Evolutionary conservation across 306 rosid species (phyloP).

Genomic region (Inga laurina): DNA sequence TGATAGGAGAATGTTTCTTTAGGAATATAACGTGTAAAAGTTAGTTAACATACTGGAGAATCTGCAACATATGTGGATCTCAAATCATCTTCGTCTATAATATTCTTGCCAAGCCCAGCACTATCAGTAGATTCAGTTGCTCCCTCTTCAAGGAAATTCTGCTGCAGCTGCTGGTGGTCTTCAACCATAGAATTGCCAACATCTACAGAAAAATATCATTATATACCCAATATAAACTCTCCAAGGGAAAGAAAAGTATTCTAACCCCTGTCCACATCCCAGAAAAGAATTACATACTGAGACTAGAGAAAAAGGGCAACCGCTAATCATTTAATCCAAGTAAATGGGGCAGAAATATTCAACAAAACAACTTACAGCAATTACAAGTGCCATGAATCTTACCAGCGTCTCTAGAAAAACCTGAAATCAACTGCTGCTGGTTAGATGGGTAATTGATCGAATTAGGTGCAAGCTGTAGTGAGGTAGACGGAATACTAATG

Average conservation of each 20-base stretch:
- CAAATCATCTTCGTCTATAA: slow-evolving; percentile 68
- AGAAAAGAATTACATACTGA: not conserved
- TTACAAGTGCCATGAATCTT: slow-evolving; percentile 16
- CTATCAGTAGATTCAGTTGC: slow-evolving; percentile 51
- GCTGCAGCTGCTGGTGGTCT: slow-evolving; percentile 60
- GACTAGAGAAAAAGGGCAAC: slow-evolving; percentile 13
- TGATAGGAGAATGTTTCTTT: not conserved
- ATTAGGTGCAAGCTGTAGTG: slow-evolving; percentile 75
- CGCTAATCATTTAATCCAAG: slow-evolving; percentile 2
- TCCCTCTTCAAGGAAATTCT: slow-evolving; percentile 59
- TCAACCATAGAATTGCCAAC: slow-evolving; percentile 54
- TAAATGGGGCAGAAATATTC: slow-evolving; percentile 9
- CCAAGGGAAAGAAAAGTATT: slow-evolving; percentile 12
- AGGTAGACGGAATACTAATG: slow-evolving; percentile 58
- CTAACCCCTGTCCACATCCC: slow-evolving; percentile 15
- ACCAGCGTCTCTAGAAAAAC: slow-evolving; percentile 74
- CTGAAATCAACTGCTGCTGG: slow-evolving; percentile 62
- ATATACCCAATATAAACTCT: slow-evolving; percentile 4
- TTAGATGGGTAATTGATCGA: slow-evolving; percentile 71
- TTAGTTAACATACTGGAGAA: slow-evolving; percentile 52
- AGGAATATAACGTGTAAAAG: slow-evolving; percentile 13
- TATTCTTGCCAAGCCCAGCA: slow-evolving; percentile 67
- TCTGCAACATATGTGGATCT: slow-evolving; percentile 59
- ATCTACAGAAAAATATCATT: slow-evolving; percentile 50
- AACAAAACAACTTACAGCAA: not conserved